Base-by-base conservation (phyloP, 2,329 filamentous ascomycete genomes). In the Thermothelomyces thermophilus region DNA sequence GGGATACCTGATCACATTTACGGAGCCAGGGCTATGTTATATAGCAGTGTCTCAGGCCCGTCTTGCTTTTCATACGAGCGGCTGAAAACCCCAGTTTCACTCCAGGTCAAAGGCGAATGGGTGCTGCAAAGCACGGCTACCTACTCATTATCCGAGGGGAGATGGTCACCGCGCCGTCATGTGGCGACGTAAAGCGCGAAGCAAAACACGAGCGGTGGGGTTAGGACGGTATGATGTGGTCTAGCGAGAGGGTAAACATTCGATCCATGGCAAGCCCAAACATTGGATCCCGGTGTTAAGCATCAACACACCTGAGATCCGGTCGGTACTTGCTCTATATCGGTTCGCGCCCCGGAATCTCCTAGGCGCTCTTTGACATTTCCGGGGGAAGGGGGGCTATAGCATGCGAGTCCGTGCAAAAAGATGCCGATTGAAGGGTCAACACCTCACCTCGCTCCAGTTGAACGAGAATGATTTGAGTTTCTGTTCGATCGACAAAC, bases 401-500 rank as follows among this genome's bases (percentile, higher is more conserved):
- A 16, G 16, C 31, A 30, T 1, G 16, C 6, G 3, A 28, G 17
- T 19, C n/a, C 11, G 35, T 24, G 19, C n/a, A n/a, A 14, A 9
- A 26, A 31, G 41, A 37, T 10, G 37, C 24, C 22, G 16, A 19
- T 7, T 45, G 24, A 36, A 30, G 24, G 14, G 20, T 22, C 37
- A 19, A 41, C 11, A 16, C 2, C 24, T 35, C 24, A 8, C 22
- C 34, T 24, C 10, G 33, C 20, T 48, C 28, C 16, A 31, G 31
- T 41, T 46, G 30, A 40, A 46, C 40, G 33, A 44, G 30, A 28
- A 28, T 41, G 37, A 34, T 50, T 26, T 46, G 41, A 48, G 47
- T 51, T 30, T 41, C 41, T 47, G 41, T 39, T 49, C 39, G 41
- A 50, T 36, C 37, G 41, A 36, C 41, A 35, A 43, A 31, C 35